These are phyloP conservation scores for Quercus robur DNA, from an alignment of 306 rosid genomes.

Conservation along the genomic window DNA sequence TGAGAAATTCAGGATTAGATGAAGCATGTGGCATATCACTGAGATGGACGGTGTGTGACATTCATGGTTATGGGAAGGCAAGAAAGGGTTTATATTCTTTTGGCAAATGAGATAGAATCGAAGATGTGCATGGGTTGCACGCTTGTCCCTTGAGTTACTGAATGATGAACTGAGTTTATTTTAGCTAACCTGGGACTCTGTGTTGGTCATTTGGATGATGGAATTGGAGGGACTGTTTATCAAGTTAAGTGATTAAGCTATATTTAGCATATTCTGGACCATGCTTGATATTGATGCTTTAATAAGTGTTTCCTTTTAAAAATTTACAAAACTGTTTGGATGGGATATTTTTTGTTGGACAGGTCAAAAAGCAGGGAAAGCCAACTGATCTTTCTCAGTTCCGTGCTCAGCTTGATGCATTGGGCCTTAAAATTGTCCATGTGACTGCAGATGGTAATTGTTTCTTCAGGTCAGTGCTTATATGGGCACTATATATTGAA, in stretches of 20 bases:
- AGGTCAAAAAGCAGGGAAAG: slow-evolving; percentile 67
- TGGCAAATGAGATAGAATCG: not conserved
- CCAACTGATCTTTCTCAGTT: slow-evolving; percentile 49
- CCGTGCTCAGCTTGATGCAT: slow-evolving; percentile 60
- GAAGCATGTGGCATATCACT: not conserved
- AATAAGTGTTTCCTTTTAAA: not conserved
- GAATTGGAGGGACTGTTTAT: not conserved
- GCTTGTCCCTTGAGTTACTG: not conserved
- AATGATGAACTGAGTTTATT: not conserved
- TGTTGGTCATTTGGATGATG: not conserved
- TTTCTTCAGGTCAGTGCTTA: slow-evolving; percentile 70
- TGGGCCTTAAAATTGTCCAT: slow-evolving; percentile 61
- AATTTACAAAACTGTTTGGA: not conserved
- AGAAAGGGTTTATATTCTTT: not conserved
- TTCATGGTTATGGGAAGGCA: not conserved
- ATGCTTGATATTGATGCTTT: not conserved
- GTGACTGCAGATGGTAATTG: slow-evolving; percentile 92
- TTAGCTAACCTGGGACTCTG: not conserved
- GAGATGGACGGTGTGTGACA: not conserved
- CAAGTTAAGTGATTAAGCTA: not conserved
- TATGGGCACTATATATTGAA: not conserved
- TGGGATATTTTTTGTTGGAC: slow-evolving; percentile 21
- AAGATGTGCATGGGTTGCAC: slow-evolving; percentile 1
- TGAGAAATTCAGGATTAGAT: not conserved
- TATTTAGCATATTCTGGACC: not conserved